phyloP scores from a whole-genome alignment of 2,329 filamentous ascomycete genomes.

The Ascochyta fabae region DNA sequence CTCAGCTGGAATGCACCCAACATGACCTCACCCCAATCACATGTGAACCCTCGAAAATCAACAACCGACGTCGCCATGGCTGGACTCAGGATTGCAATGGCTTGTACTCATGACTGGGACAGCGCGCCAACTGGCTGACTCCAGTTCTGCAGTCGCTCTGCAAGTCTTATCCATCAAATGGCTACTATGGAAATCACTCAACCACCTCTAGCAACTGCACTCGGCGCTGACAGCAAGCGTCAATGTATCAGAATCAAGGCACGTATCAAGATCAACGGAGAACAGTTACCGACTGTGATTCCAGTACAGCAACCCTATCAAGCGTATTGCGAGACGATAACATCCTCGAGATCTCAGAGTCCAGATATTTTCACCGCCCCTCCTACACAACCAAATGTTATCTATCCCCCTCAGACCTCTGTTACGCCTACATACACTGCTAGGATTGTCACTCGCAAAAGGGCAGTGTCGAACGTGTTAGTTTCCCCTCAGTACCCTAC shows the following conservation, averaged over 20 bases:
- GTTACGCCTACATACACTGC: slow-evolving; percentile 6
- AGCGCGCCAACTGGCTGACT: neutral
- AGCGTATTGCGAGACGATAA: slow-evolving; percentile 30
- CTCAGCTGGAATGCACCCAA: slow-evolving; percentile 8
- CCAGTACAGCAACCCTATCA: slow-evolving; percentile 19
- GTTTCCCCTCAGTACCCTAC: neutral
- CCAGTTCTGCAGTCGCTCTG: neutral
- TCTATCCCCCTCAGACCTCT: neutral
- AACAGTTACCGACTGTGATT: slow-evolving; percentile 1
- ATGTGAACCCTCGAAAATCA: slow-evolving; percentile 13
- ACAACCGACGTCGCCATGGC: slow-evolving; percentile 1
- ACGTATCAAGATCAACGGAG: slow-evolving; percentile 3
- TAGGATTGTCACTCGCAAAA: slow-evolving; percentile 3
- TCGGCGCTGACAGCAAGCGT: neutral
- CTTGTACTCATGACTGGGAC: neutral
- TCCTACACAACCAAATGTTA: slow-evolving; percentile 5
- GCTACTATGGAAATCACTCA: slow-evolving; percentile 5
- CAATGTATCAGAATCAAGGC: slow-evolving; percentile 8
- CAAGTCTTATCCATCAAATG: neutral
- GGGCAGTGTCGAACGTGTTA: neutral
- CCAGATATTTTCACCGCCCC: slow-evolving; percentile 18
- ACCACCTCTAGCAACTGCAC: neutral
- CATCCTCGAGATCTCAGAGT: slow-evolving; percentile 25
- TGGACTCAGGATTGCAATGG: slow-evolving; percentile 5
- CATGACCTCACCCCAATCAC: slow-evolving; percentile 3